These are phyloP conservation scores for Aspergillus cavernicola DNA, from an alignment of 495 filamentous ascomycete genomes.

Conservation along the genomic window DNA sequence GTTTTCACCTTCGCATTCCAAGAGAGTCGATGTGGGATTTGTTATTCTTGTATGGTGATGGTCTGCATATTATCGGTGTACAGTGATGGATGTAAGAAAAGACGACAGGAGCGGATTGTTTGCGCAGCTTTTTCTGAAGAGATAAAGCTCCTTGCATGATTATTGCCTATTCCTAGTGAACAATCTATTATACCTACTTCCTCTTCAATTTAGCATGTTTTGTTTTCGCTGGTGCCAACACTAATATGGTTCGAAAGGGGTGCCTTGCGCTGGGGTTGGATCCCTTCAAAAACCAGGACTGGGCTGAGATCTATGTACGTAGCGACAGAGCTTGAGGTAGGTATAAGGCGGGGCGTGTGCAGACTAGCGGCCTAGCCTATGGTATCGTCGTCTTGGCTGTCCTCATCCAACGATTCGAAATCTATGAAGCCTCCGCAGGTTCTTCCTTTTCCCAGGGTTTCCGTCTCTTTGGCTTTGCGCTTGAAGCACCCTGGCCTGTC, in stretches of 20 bases:
- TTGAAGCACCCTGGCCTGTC: constrained; percentile 55
- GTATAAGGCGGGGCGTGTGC: too few relatives aligned
- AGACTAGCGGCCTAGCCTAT: too few relatives aligned
- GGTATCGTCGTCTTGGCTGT: too few relatives aligned
- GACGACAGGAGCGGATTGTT: constrained; percentile 18
- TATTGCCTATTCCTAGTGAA: constrained; percentile 8
- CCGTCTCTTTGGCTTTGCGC: constrained; percentile 48
- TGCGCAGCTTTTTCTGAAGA: constrained; percentile 21
- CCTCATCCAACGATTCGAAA: not conserved
- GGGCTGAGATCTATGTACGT: not conserved
- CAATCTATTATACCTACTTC: constrained; percentile 2
- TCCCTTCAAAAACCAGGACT: not conserved
- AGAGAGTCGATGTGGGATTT: not conserved
- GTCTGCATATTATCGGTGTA: constrained; percentile 20
- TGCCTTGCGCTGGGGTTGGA: too few relatives aligned
- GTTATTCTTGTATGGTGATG: constrained; percentile 20
- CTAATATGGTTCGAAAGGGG: too few relatives aligned
- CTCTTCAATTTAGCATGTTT: not conserved
- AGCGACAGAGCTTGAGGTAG: too few relatives aligned
- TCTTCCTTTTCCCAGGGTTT: constrained; percentile 78
- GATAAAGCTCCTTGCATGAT: constrained; percentile 11
- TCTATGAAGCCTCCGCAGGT: not conserved
- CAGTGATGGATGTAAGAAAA: constrained; percentile 9
- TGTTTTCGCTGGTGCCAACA: too few relatives aligned
- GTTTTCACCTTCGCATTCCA: not conserved